Percentiles rank a stretch among this genome's conserved stretches.
Evolutionary conservation across 305 asterid species (phyloP).

Genomic region (Fraxinus albicans): DNA sequence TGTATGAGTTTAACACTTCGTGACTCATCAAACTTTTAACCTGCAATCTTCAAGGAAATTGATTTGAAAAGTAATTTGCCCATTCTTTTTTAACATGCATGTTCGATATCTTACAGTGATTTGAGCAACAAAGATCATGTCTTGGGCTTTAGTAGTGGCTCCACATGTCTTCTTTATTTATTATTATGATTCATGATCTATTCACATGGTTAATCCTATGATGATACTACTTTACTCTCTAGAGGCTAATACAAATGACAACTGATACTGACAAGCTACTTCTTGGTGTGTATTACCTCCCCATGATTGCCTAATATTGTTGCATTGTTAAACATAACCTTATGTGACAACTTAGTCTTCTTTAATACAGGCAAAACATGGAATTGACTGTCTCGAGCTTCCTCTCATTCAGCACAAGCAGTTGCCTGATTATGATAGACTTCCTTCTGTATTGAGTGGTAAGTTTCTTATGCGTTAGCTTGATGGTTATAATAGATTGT

Average conservation of each 20-base stretch:
- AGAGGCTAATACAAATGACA: neutral
- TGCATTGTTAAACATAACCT: neutral
- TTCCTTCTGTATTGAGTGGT: conserved; percentile 54
- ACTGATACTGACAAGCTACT: neutral
- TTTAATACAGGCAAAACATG: conserved; percentile 51
- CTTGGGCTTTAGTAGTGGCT: neutral
- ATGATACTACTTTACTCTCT: neutral
- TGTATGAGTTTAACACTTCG: neutral
- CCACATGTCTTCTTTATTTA: neutral
- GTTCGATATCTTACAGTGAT: neutral
- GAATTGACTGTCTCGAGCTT: conserved; percentile 67
- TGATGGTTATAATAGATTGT: neutral
- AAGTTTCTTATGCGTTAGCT: conserved; percentile 27
- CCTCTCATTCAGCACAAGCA: conserved; percentile 73
- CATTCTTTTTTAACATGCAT: neutral
- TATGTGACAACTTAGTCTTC: neutral
- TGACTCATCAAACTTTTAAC: neutral
- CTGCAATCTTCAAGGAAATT: neutral
- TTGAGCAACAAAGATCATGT: neutral
- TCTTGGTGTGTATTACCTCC: neutral
- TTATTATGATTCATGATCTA: neutral
- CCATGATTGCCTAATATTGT: neutral
- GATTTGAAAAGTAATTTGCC: neutral
- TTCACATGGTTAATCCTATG: neutral
- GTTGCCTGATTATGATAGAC: conserved; percentile 57